A percentile compares a stretch with the other conserved stretches of the same genome.
These are phyloP conservation scores for Kazachstania taianensis DNA, from an alignment of 805 yeast species.

Conservation along the genomic window DNA sequence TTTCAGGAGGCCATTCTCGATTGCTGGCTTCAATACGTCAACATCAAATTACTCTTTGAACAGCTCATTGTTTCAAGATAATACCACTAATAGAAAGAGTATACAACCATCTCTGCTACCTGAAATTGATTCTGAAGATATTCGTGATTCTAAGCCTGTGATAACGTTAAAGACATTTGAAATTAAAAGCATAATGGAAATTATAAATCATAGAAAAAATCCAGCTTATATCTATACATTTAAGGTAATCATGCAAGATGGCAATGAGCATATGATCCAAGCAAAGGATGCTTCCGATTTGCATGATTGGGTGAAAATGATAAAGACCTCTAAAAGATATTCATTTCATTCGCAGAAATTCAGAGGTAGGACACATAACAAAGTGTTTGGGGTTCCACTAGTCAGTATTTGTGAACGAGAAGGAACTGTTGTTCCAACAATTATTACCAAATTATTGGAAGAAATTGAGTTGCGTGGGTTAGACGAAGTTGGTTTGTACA, in stretches of 20 bases:
- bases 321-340: conserved; percentile 33
- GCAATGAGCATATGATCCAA: conserved; percentile 56
- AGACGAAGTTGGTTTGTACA: conserved; percentile 83
- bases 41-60: conserved; percentile 22
- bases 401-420: conserved; percentile 68
- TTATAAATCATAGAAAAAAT: conserved; percentile 28
- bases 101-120: conserved; percentile 49
- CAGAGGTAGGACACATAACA: conserved; percentile 33
- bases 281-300: conserved; percentile 51
- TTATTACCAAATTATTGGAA: conserved; percentile 53
- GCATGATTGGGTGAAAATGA: conserved; percentile 58
- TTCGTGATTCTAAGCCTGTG: conserved; percentile 40
- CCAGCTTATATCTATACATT: conserved; percentile 24
- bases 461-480: conserved; percentile 82
- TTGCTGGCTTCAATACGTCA: conserved; percentile 32
- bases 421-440: conserved; percentile 46
- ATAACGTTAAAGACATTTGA: conserved; percentile 36
- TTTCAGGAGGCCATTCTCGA: conserved; percentile 54
- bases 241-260: conserved; percentile 35
- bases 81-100: conserved; percentile 31
- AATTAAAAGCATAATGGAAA: conserved; percentile 29
- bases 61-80: conserved; percentile 27
- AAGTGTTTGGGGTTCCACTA: conserved; percentile 82
- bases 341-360: conserved; percentile 34
- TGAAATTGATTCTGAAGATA: conserved; percentile 34